phyloP scores from a whole-genome alignment of 305 asterid genomes.

The Ruellia speciosa region DNA sequence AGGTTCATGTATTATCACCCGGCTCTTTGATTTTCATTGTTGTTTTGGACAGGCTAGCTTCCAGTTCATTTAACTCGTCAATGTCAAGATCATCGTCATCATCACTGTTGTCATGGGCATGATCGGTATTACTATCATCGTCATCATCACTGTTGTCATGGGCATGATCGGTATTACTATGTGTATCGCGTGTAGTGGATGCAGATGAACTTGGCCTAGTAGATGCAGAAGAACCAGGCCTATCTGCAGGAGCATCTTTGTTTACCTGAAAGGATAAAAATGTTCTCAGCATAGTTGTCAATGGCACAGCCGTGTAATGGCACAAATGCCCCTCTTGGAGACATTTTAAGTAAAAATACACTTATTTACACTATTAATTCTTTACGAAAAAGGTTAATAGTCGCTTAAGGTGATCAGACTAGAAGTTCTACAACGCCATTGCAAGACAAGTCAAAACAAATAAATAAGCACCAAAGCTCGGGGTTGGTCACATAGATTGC shows the following conservation, averaged over 20 bases:
- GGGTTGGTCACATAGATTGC: not conserved
- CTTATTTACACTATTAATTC: no score
- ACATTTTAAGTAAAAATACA: no score
- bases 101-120: constrained; percentile 22
- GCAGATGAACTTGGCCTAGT: constrained; percentile 60
- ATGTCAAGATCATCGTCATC: constrained; percentile 72
- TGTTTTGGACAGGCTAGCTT: constrained; percentile 75
- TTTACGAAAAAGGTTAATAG: no score
- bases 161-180: constrained; percentile 20
- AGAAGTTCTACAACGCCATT: not conserved
- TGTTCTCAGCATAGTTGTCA: constrained; percentile 7
- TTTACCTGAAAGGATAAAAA: constrained; percentile 43
- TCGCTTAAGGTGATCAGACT: not conserved
- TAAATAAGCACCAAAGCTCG: not conserved
- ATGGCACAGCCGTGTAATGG: not conserved
- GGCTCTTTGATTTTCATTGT: constrained; percentile 63
- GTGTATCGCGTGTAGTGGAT: constrained; percentile 31
- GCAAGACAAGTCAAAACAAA: not conserved
- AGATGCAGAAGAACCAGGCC: constrained; percentile 64
- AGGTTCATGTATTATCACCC: constrained; percentile 22
- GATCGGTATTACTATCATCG: constrained; percentile 39
- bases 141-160: constrained; percentile 25
- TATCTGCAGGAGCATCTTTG: constrained; percentile 31
- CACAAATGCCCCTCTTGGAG: not conserved
- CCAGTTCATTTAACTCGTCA: constrained; percentile 85